Conservation (phyloP, 2,329 filamentous ascomycete genomes). For the Diplodia seriata region DNA sequence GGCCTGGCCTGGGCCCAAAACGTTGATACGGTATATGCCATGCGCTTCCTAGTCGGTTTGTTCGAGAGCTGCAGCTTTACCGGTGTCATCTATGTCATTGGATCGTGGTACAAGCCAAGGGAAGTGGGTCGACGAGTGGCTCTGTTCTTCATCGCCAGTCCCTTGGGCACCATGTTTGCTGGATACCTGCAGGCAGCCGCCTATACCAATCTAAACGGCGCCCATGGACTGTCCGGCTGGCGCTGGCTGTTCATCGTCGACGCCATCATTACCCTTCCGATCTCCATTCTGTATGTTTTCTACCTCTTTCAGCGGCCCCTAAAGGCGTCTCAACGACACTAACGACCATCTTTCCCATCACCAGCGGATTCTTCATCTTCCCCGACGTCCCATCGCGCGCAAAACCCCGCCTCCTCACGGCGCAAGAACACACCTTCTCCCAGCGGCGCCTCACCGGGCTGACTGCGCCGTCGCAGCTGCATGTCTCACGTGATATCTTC, state of each 20-base stretch:
- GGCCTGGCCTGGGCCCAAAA: slow-evolving; percentile 37
- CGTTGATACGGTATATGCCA: slow-evolving; percentile 35
- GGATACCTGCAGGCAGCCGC: slow-evolving; percentile 46
- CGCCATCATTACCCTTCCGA: slow-evolving; percentile 51
- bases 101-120: slow-evolving; percentile 53
- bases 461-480: slow-evolving; percentile 43
- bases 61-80: slow-evolving; percentile 44
- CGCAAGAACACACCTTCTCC: slow-evolving; percentile 35
- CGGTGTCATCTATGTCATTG: slow-evolving; percentile 50
- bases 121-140: slow-evolving; percentile 44
- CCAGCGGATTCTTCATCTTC: slow-evolving; percentile 39
- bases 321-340: not conserved
- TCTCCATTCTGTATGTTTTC: slow-evolving; percentile 32
- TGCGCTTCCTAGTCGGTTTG: slow-evolving; percentile 49
- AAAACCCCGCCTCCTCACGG: slow-evolving; percentile 45
- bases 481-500: slow-evolving; percentile 47
- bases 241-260: slow-evolving; percentile 45
- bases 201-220: slow-evolving; percentile 43
- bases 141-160: slow-evolving; percentile 44
- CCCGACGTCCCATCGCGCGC: slow-evolving; percentile 49
- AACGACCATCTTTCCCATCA: not conserved
- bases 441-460: slow-evolving; percentile 37
- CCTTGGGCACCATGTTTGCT: slow-evolving; percentile 45
- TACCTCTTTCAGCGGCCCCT: not conserved
- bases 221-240: slow-evolving; percentile 39